Evolutionary conservation across 495 filamentous ascomycete genomes (phyloP).

Genomic region (Bryoglossum gracile): DNA sequence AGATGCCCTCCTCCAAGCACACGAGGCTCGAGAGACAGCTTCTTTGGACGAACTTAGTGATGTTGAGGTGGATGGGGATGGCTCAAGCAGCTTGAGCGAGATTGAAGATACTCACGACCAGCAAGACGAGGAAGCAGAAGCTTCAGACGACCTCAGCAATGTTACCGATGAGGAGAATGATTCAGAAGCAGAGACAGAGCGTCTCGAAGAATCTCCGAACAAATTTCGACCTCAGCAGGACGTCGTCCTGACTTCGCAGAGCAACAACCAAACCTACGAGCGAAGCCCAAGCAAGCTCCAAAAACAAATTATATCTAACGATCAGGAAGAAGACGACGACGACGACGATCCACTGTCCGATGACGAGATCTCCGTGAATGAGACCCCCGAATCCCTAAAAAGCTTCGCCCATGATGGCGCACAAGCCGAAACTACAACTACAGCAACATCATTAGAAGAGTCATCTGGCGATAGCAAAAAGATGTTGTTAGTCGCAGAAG

Average conservation of each 20-base stretch:
- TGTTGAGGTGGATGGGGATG: constrained; percentile 23
- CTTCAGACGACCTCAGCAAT: constrained; percentile 43
- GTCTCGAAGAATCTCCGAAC: constrained; percentile 84
- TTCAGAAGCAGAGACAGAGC: constrained; percentile 97
- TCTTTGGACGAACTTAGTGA: constrained; percentile 31
- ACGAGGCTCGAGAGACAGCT: constrained; percentile 17
- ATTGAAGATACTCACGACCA: constrained; percentile 64
- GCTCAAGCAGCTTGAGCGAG: constrained; percentile 76
- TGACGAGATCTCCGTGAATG: constrained; percentile 31
- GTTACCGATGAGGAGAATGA: constrained; percentile 62
- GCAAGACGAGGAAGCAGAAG: constrained; percentile 39
- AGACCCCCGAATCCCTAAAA: constrained; percentile 29
- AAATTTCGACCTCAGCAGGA: constrained; percentile 54
- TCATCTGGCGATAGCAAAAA: constrained; percentile 19
- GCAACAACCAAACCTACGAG: constrained; percentile 39
- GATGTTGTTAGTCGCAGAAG: constrained; percentile 24
- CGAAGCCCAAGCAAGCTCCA: constrained; percentile 64
- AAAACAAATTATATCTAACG: constrained; percentile 33
- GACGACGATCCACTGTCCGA: constrained; percentile 35
- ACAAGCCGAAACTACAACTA: constrained; percentile 28
- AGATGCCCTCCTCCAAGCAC: constrained; percentile 23
- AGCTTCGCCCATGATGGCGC: constrained; percentile 31
- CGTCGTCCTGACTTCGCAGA: constrained; percentile 46
- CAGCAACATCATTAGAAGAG: constrained; percentile 22
- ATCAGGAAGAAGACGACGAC: constrained; percentile 32